Base-by-base conservation (phyloP, 306 rosid species). In the Purshia tridentata region DNA sequence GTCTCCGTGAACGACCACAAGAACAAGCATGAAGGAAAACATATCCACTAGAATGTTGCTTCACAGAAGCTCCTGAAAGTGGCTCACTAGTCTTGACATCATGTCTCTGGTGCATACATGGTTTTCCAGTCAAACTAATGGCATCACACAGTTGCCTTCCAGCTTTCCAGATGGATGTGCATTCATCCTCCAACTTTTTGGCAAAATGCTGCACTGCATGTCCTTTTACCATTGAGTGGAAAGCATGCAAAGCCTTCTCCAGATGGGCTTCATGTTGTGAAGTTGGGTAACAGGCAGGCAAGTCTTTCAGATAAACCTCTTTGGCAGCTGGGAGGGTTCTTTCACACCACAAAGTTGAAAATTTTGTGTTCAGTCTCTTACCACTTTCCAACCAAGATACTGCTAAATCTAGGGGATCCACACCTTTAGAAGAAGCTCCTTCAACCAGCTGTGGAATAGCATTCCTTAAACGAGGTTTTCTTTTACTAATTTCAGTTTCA, bases 81-180 rank as follows among this genome's bases (percentile, higher is more conserved):
- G 80, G 70, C 60, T 59, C 78, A 67, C 77, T 72, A 23, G 71
- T 75, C 76, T 83, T 84, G 65, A 77, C 82, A 71, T 83, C 81
- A 82, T 93, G 97, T 68, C 93, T 88, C 77, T 85, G 93, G 77
- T 93, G 97, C 89, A 85, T 85, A 81, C 97, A 93, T 10, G 97
- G 97, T 76, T 89, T 91, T 23, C 98, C 92, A 0, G 97, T 93
- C 87, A 93, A 85, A 88, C 98, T 93, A 79, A 93, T 69, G 53
- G 91, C 98, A 78, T 91, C 97, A 77, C 96, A 93, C 47, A 93
- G 80, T 54, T 91, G 97, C 88, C 98, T 89, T 72, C 91, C 94
- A 71, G 96, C 85, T 77, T 83, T 86, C 98, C 97, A 93, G 53
- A 93, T 89, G 79, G 76, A 80, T 67, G 84, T 86, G 76, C 98